phyloP scores from a whole-genome alignment of 2,329 filamentous ascomycete species.

The Ascochyta rabiei region DNA sequence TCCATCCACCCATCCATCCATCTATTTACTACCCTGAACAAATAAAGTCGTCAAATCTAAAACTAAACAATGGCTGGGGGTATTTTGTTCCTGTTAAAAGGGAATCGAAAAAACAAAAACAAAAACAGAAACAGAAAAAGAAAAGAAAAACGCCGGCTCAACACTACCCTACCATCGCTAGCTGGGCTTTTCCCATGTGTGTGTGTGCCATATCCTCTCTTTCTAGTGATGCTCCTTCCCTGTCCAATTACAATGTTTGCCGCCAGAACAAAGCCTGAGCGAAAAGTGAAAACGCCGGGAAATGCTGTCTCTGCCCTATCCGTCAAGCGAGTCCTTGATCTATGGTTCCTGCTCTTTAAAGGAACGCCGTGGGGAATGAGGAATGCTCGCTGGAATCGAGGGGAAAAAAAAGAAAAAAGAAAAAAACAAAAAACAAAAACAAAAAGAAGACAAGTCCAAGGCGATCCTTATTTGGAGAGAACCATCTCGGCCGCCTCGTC shows the following conservation, averaged over 20 bases:
- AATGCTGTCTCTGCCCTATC: slow-evolving; percentile 14
- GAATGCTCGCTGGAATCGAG: neutral
- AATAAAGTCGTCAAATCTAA: neutral
- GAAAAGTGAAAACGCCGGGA: neutral
- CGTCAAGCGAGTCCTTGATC: neutral
- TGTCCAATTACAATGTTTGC: too few relatives aligned
- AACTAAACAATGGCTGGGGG: slow-evolving; percentile 24
- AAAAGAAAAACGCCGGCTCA: slow-evolving; percentile 32
- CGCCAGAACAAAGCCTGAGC: too few relatives aligned
- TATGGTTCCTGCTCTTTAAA: too few relatives aligned
- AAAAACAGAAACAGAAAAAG: slow-evolving; percentile 16
- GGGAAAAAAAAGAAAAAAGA: neutral
- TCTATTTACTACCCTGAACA: too few relatives aligned
- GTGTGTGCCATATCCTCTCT: slow-evolving; percentile 16
- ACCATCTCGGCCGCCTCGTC: slow-evolving; percentile 37
- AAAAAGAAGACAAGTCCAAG: neutral
- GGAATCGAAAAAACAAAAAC: neutral
- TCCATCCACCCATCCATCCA: too few relatives aligned
- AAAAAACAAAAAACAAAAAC: too few relatives aligned
- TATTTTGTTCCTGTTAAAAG: slow-evolving; percentile 28
- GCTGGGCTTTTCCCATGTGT: slow-evolving; percentile 14
- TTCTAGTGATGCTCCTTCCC: slow-evolving; percentile 21
- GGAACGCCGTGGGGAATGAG: too few relatives aligned
- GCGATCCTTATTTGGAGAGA: slow-evolving; percentile 43
- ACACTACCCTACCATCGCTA: slow-evolving; percentile 20